These are phyloP conservation scores for Grammothele lineata DNA, from an alignment of 768 basidiomycete species.

Conservation along the genomic window DNA sequence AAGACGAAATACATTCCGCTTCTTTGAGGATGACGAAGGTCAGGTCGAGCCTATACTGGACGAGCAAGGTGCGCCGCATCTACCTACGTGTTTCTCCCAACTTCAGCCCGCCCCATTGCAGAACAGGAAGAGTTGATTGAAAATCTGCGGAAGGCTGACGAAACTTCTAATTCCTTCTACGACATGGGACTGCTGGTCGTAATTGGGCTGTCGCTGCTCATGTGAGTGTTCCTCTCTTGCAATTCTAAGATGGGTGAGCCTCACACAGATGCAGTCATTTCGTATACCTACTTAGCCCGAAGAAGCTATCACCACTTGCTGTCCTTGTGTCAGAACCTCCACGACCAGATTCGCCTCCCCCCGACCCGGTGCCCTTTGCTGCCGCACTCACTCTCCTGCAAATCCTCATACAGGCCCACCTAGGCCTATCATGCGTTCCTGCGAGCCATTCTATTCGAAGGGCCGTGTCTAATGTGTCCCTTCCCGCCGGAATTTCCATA, in stretches of 20 bases:
- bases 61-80: conserved; percentile 22
- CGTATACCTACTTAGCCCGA: conserved; percentile 11
- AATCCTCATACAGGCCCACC: conserved; percentile 17
- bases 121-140: conserved; percentile 27
- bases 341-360: conserved; percentile 8
- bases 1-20: conserved; percentile 21
- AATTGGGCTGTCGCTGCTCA: conserved; percentile 16
- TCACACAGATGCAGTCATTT: too few species aligned
- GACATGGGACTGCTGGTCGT: conserved; percentile 12
- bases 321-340: too few species aligned
- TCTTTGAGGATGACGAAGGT: conserved; percentile 14
- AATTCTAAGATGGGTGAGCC: too few species aligned
- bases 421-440: conserved; percentile 12
- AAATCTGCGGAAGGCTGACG: conserved; percentile 15
- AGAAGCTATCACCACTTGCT: conserved; percentile 18
- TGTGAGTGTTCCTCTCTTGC: conserved; percentile 23
- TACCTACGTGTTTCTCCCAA: neutral
- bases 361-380: conserved; percentile 10
- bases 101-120: neutral
- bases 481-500: neutral
- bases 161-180: conserved; percentile 15
- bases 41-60: conserved; percentile 20
- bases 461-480: neutral
- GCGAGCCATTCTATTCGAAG: conserved; percentile 3
- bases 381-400: conserved; percentile 15